phyloP scores from a whole-genome alignment of 371 early-diverging fungal genomes.

The Lichtheimia corymbifera region DNA sequence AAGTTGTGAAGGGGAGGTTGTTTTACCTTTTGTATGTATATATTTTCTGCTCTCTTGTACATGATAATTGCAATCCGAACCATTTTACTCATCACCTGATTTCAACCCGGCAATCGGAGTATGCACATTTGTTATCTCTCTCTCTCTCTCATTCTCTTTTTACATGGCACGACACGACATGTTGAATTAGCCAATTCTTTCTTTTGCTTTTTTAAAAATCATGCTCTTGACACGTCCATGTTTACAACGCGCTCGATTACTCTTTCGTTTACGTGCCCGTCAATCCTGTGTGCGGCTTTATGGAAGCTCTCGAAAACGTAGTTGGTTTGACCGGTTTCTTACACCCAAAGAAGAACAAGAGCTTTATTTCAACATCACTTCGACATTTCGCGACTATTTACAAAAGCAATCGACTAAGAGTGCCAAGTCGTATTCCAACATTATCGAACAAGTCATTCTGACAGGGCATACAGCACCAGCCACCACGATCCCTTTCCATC shows the following conservation, averaged over 20 bases:
- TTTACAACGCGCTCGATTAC: slow-evolving; percentile 9
- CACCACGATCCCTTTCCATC: slow-evolving; percentile 16
- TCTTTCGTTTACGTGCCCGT: not conserved
- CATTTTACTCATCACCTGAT: no score
- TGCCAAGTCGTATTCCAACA: slow-evolving; percentile 33
- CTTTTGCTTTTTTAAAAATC: not conserved
- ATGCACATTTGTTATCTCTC: no score
- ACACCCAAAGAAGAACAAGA: slow-evolving; percentile 45
- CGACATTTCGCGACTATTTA: slow-evolving; percentile 42
- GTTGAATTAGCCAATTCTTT: no score
- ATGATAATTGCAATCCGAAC: no score
- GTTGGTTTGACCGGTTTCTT: slow-evolving; percentile 42
- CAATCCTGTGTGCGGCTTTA: slow-evolving; percentile 10
- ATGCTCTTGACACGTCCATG: slow-evolving; percentile 4
- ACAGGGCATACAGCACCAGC: slow-evolving; percentile 7
- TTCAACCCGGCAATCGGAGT: no score
- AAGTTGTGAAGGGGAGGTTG: slow-evolving; percentile 7
- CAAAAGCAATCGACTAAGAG: slow-evolving; percentile 30
- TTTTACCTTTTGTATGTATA: no score
- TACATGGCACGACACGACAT: no score
- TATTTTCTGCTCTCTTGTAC: no score
- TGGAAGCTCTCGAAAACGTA: not conserved
- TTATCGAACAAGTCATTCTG: slow-evolving; percentile 46
- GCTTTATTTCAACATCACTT: slow-evolving; percentile 39
- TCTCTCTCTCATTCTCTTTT: no score